Evolutionary conservation across 2,329 filamentous ascomycete genomes (phyloP).

Genomic region (Diaporthe nobilis): DNA sequence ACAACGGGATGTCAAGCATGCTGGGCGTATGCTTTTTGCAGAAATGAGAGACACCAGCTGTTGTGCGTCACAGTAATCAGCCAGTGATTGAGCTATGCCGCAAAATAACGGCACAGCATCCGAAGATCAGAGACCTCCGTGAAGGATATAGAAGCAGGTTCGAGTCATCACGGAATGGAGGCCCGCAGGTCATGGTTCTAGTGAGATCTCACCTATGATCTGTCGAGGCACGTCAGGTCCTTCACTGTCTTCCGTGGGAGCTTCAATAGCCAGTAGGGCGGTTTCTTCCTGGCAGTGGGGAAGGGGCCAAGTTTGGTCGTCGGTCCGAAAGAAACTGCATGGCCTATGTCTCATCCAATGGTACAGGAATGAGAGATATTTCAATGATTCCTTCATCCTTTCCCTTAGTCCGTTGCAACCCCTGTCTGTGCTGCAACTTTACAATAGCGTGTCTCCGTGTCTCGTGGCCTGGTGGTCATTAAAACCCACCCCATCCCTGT

Average conservation of each 20-base stretch:
- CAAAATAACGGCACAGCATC: no score
- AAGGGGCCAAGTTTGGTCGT: not conserved
- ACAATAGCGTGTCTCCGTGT: not conserved
- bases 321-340: not conserved
- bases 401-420: not conserved
- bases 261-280: not conserved
- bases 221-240: not conserved
- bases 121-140: no score
- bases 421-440: constrained; percentile 18
- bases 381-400: not conserved
- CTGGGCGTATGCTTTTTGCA: no score
- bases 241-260: not conserved
- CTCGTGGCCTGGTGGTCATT: not conserved
- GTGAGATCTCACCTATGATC: no score
- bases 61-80: no score
- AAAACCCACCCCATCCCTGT: not conserved
- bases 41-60: no score
- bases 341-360: not conserved
- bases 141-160: no score
- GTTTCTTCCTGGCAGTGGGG: not conserved
- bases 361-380: not conserved
- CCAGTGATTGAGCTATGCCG: no score
- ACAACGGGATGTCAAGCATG: no score
- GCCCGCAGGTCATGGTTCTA: no score
- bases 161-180: no score